Evolutionary conservation across 371 early-diverging fungal genomes (phyloP), one percentile per base, ranked within the genome.

Genomic region (Rhizopus arrhizus): DNA sequence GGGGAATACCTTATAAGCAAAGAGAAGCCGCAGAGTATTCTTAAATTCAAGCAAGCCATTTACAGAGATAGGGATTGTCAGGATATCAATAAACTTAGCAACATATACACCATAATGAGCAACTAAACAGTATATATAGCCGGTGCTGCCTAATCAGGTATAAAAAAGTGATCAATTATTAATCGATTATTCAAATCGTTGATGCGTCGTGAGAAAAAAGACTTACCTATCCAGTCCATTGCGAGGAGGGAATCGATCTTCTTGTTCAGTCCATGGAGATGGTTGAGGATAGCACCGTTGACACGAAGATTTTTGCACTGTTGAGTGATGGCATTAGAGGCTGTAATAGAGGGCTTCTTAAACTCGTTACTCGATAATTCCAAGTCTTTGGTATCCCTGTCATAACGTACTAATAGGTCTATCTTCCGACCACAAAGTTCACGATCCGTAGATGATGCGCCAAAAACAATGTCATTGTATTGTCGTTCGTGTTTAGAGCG

Each of bases 391-490:
- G 28, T 38, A 53, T 38, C 48, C n/a, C 35, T 58, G 13, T 49
- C 58, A 58, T 38, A 58, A 11, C 49, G 58, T 6, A 58, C 38
- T 36, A 58, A 49, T 32, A 58, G 58, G 58, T 49, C 58, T 34
- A 36, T 49, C 16, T 58, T 58, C 8, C 38, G 49, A 5, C 49
- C 58, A 58, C 29, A 55, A 29, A 55, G 55, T 55, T 55, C 16
- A 42, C 43, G 55, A 38, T 38, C 38, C 7, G 38, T 12, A 9
- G 55, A 42, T 10, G 3, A 43, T 28, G 28, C 6, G 55, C 33
- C 55, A 55, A 55, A 58, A 38, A 58, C 58, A 36, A 58, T 58
- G 22, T 50, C 49, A 36, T 58, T 58, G 40, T 58, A 58, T 58
- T 58, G 50, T 16, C 40, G 50, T 58, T 58, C 50, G 32, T 58